Evolutionary conservation across 2,329 filamentous ascomycete species (phyloP).

Genomic region (Fusarium circinatum): DNA sequence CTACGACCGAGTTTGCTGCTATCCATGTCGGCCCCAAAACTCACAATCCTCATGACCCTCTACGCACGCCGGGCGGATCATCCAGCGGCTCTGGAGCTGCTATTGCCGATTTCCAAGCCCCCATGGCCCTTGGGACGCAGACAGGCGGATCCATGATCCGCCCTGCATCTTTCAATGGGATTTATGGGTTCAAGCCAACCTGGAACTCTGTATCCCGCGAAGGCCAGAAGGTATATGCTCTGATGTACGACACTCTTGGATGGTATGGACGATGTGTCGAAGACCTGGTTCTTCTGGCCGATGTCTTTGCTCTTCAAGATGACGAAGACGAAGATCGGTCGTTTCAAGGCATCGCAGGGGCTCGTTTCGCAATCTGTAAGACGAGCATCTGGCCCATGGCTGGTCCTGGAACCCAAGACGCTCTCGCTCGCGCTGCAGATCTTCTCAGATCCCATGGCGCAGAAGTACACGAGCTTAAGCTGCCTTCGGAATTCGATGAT

Average conservation of each 20-base stretch:
- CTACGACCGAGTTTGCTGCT: slow-evolving; percentile 72
- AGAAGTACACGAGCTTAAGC: slow-evolving; percentile 64
- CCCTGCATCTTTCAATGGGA: slow-evolving; percentile 72
- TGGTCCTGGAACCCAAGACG: slow-evolving; percentile 56
- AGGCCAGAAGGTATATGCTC: slow-evolving; percentile 68
- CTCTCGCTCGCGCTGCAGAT: slow-evolving; percentile 53
- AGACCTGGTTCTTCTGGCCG: slow-evolving; percentile 67
- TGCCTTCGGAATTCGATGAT: slow-evolving; percentile 61
- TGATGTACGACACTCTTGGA: slow-evolving; percentile 71
- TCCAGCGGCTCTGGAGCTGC: slow-evolving; percentile 75
- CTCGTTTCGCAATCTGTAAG: slow-evolving; percentile 66
- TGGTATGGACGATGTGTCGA: slow-evolving; percentile 67
- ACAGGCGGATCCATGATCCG: slow-evolving; percentile 73
- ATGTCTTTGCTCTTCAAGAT: slow-evolving; percentile 65
- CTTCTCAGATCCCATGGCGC: slow-evolving; percentile 61
- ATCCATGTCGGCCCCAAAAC: slow-evolving; percentile 64
- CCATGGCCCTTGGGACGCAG: slow-evolving; percentile 71
- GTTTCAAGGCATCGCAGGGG: slow-evolving; percentile 55
- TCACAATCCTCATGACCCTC: slow-evolving; percentile 71
- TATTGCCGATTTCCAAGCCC: slow-evolving; percentile 72
- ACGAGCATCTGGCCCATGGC: slow-evolving; percentile 65
- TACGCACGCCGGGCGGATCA: slow-evolving; percentile 74
- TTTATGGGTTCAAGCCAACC: slow-evolving; percentile 75
- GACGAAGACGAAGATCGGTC: slow-evolving; percentile 50
- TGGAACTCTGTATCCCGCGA: slow-evolving; percentile 72